Evolutionary conservation across 2,329 filamentous ascomycete genomes (phyloP), one percentile per base, ranked within the genome.

Genomic region (Biscogniauxia marginata): DNA sequence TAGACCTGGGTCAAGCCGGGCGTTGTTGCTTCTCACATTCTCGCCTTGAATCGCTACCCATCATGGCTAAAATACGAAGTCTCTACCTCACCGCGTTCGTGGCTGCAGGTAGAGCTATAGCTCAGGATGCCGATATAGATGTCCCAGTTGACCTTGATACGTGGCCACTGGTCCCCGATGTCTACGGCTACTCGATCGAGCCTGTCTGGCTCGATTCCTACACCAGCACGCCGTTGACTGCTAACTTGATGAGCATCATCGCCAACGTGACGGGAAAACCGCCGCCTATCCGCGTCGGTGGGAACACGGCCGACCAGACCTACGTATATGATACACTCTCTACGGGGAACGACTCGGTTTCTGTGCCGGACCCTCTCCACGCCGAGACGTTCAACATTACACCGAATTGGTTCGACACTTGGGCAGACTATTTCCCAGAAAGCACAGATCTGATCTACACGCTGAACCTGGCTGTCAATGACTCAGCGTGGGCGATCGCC

Each of bases 261-360:
- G 64, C 62, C 7, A 57, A 63, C 21, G 56, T 71, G 8, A 68
- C 68, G 6, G 69, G 70, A 46, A 70, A 67, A 46, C 61, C 67
- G 21, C 63, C 71, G 3, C 68, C 69, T 1, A 67, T 73, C 51
- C 71, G 71, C 20, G 63, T 73, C 7, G 71, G 71, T 45, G 71
- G 71, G 45, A 72, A 71, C 60, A 70, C 71, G 19, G 70, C 70
- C 44, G 71, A 73, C 55, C 63, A 70, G 62, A 73, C 71, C 7
- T 71, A 70, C 54, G 43, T 68, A 18, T 61, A 70, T 59, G 52
- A 59, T 19, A 58, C 62, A 13, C 64, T 71, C 7, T 46, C 67
- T 1, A 68, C 63, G 2, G 66, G 68, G 4, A 67, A 62, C 55
- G 60, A 62, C 51, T 70, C 67, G 11, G 64, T 62, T n/a, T 62